Conservation (phyloP, 768 basidiomycete species). For the Podaxis sp. region DNA sequence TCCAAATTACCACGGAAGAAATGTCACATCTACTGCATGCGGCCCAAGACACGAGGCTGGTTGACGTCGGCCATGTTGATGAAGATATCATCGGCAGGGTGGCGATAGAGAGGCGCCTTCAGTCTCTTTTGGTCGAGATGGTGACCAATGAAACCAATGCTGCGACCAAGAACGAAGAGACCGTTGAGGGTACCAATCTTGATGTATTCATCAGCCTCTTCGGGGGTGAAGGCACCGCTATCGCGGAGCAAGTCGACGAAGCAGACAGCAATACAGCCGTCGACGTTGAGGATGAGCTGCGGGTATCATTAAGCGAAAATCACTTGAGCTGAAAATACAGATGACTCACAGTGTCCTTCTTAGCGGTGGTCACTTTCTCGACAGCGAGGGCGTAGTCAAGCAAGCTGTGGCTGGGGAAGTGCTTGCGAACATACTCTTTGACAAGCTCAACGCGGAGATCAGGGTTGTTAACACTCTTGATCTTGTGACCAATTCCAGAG, state of each 20-base stretch:
- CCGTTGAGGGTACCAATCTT: constrained; percentile 96
- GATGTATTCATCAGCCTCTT: constrained; percentile 97
- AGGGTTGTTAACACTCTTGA: constrained; percentile 97
- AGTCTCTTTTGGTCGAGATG: constrained; percentile 96
- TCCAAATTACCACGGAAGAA: neutral
- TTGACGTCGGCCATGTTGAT: constrained; percentile 89
- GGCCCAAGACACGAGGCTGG: constrained; percentile 76
- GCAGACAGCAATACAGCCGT: constrained; percentile 93
- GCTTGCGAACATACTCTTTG: constrained; percentile 92
- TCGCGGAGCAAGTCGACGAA: constrained; percentile 94
- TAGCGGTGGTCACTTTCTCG: constrained; percentile 95
- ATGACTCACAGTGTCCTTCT: constrained; percentile 85
- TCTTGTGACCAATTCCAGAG: constrained; percentile 99
- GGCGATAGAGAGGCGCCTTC: constrained; percentile 89
- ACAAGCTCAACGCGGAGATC: constrained; percentile 91
- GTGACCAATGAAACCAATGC: constrained; percentile 97
- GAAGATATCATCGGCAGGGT: constrained; percentile 94
- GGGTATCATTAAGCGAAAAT: constrained; percentile 9
- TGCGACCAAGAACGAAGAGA: constrained; percentile 94
- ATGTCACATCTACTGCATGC: constrained; percentile 32
- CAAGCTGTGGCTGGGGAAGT: constrained; percentile 94
- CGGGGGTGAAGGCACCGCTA: constrained; percentile 90
- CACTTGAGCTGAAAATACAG: neutral
- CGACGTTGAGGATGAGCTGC: constrained; percentile 92
- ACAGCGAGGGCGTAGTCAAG: constrained; percentile 95